phyloP scores from a whole-genome alignment of 768 basidiomycete species.

The Suillus ampliporus region DNA sequence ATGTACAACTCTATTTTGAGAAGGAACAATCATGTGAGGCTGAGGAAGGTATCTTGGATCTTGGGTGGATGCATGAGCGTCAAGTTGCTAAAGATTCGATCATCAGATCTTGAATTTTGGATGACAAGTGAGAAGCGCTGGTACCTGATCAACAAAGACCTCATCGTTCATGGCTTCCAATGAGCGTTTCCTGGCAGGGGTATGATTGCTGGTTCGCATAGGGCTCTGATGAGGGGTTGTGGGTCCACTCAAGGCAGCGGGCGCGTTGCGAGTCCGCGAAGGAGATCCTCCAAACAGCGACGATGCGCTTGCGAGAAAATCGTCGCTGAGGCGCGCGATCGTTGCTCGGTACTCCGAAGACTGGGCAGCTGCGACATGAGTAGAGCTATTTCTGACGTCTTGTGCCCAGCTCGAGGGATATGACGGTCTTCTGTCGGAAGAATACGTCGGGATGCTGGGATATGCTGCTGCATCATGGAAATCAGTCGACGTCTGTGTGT shows the following conservation, averaged over 20 bases:
- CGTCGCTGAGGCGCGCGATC: conserved; percentile 39
- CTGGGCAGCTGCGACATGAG: conserved; percentile 21
- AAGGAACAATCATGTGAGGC: conserved; percentile 29
- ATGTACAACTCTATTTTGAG: conserved; percentile 25
- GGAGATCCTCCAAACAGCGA: conserved; percentile 34
- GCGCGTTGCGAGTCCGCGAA: conserved; percentile 23
- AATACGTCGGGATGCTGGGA: conserved; percentile 20
- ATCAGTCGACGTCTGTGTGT: not conserved
- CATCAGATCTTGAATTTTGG: conserved; percentile 25
- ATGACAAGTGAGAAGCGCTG: conserved; percentile 33
- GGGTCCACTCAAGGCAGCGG: conserved; percentile 24
- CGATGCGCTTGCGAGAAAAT: conserved; percentile 38
- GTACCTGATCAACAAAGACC: conserved; percentile 37
- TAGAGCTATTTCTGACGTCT: conserved; percentile 24
- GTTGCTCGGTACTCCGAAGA: conserved; percentile 37
- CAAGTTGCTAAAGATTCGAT: conserved; percentile 36
- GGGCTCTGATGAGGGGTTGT: conserved; percentile 23
- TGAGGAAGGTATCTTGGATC: conserved; percentile 31
- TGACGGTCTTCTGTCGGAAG: conserved; percentile 24
- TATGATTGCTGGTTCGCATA: conserved; percentile 20
- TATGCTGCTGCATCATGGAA: conserved; percentile 13
- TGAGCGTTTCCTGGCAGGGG: conserved; percentile 39
- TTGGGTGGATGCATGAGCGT: conserved; percentile 26
- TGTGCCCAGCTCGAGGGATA: conserved; percentile 31
- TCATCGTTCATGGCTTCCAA: conserved; percentile 35